These are phyloP conservation scores for Alnus glutinosa DNA, from an alignment of 306 rosid genomes.

Conservation along the genomic window DNA sequence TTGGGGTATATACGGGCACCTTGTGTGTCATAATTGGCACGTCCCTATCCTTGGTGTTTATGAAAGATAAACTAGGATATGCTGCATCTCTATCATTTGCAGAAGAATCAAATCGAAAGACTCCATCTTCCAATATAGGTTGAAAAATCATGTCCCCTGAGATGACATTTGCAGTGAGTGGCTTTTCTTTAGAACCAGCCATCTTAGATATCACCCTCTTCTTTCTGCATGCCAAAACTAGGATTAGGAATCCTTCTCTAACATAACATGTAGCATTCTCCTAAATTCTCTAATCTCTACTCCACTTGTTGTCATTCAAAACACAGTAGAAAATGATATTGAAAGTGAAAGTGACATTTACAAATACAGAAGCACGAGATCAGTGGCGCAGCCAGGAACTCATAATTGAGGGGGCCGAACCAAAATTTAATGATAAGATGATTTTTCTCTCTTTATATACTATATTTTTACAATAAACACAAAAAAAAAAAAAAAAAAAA, in stretches of 20 bases:
- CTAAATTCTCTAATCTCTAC: too few relatives aligned
- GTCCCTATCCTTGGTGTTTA: constrained; percentile 58
- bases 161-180: constrained; percentile 36
- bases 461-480: too few relatives aligned
- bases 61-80: constrained; percentile 73
- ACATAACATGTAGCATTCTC: too few relatives aligned
- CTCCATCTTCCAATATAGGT: constrained; percentile 75
- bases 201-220: constrained; percentile 49
- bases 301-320: not conserved
- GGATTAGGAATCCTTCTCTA: not conserved
- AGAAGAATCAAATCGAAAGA: constrained; percentile 85
- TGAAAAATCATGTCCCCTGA: constrained; percentile 67
- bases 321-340: not conserved
- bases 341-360: too few relatives aligned
- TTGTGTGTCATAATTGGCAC: constrained; percentile 44
- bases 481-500: too few relatives aligned
- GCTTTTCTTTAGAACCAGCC: constrained; percentile 42
- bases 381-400: too few relatives aligned
- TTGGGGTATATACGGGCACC: constrained; percentile 59
- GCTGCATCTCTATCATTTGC: constrained; percentile 56
- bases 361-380: not conserved
- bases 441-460: too few relatives aligned
- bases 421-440: too few relatives aligned
- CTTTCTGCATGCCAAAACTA: constrained; percentile 42
- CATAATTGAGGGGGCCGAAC: too few relatives aligned